Evolutionary conservation across 305 asterid genomes (phyloP).

Genomic region (Solanum hybrid): DNA sequence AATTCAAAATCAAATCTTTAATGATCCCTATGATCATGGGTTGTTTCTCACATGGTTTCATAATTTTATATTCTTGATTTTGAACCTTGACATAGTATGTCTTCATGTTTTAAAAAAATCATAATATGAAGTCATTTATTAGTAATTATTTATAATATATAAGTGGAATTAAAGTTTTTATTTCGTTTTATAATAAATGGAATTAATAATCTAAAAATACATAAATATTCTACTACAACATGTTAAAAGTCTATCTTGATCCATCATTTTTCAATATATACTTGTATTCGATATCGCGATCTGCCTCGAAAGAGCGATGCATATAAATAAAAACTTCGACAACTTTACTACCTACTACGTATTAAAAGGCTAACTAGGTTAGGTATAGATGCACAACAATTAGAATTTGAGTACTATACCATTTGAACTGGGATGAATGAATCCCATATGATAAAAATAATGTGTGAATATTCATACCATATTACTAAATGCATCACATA

Average conservation of each 20-base stretch:
- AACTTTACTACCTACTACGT: neutral
- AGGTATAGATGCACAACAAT: neutral
- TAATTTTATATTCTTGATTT: neutral
- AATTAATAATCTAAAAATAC: neutral
- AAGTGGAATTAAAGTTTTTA: too few species aligned
- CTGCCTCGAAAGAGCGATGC: neutral
- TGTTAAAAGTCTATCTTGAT: neutral
- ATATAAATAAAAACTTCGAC: neutral
- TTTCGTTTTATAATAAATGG: too few species aligned
- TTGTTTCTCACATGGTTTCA: neutral
- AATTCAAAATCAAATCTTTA: neutral
- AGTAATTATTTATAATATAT: neutral
- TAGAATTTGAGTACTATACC: neutral
- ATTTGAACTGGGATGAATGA: neutral
- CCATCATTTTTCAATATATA: too few species aligned
- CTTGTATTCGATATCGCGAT: too few species aligned
- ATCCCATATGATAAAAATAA: neutral
- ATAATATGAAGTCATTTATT: neutral
- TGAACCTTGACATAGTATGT: neutral
- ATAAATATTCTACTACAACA: neutral
- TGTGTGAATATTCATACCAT: neutral
- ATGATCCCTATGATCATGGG: neutral
- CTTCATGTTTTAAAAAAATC: neutral
- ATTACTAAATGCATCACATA: neutral
- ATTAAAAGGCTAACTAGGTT: neutral